Evolutionary conservation across 306 rosid genomes (phyloP), one percentile per base, ranked within the genome.

Genomic region (Hippophae gyantsensis): DNA sequence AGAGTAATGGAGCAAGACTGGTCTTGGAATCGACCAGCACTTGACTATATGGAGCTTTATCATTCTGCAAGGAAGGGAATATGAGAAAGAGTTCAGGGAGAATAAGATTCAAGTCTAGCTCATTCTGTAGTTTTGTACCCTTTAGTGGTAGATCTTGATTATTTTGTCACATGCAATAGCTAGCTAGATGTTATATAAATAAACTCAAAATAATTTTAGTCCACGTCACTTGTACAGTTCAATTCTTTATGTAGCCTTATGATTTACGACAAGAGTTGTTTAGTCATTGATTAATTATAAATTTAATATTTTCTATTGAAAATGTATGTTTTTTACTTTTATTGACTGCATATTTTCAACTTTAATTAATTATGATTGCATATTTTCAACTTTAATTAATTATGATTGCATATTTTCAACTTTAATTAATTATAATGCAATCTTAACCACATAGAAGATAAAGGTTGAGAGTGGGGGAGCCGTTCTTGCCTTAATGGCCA

Each of bases 11-110:
- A 88, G 82, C 99, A 86, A 82, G 95, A 93, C 65, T 93, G 99
- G 99, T 93, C 99, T 69, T 93, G 99, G 99, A 88, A 93, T 59
- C 83, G 88, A 14, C 99, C 99, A 42, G 94, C 99, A 43, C 97
- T 93, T 5, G 97, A 86, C 54, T 93, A 93, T 70, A 57, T 88
- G 86, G 97, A 93, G 72, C 95, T 93, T 72, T 93, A 88, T 69
- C 99, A 88, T 60, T 79, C 99, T 58, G 99, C 94, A 58, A 67
- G 81, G 48, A 93, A 83, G 65, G 71, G 84, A 59, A 59, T 7
- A 13, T 41, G 61, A 61, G 65, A 74, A 60, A 67, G 69, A 42
- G 53, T 49, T 32, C 68, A 48, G 23, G 43, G 54, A 48, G 42
- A 53, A 46, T 47, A 53, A 61, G 38, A 23, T 8, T 11, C 60